Conservation (phyloP, 2,329 filamentous ascomycete genomes). For the Dryadomyces quercivorus region DNA sequence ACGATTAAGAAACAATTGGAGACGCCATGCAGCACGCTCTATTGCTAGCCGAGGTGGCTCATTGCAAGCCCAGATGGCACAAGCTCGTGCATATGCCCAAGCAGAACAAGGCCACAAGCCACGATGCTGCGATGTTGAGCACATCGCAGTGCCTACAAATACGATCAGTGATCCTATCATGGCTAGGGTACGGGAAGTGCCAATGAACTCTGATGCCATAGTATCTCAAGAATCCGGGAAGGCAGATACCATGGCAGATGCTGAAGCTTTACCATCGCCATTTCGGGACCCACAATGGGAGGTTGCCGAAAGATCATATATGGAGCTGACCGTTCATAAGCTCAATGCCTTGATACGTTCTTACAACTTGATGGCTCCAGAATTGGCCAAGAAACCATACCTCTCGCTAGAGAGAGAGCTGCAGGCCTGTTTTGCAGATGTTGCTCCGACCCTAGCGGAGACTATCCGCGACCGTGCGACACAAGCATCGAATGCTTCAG, state of each 20-base stretch:
- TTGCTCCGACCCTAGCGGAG: conserved; percentile 62
- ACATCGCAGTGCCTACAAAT: conserved; percentile 33
- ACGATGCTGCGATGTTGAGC: conserved; percentile 29
- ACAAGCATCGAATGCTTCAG: conserved; percentile 26
- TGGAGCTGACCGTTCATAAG: conserved; percentile 60
- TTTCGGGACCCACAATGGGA: conserved; percentile 76
- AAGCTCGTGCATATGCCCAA: conserved; percentile 61
- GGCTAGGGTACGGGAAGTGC: conserved; percentile 9
- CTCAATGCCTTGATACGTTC: conserved; percentile 72
- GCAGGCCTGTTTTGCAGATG: conserved; percentile 68
- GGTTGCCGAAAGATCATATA: conserved; percentile 58
- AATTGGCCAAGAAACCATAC: conserved; percentile 87
- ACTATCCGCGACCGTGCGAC: conserved; percentile 60
- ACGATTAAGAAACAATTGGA: conserved; percentile 73
- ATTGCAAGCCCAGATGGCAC: conserved; percentile 57
- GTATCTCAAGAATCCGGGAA: not conserved
- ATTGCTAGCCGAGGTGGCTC: conserved; percentile 69
- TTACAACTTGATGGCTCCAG: conserved; percentile 92
- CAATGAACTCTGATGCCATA: not conserved
- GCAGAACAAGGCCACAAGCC: conserved; percentile 61
- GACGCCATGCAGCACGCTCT: conserved; percentile 63
- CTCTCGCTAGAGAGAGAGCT: conserved; percentile 76
- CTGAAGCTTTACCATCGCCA: conserved; percentile 26
- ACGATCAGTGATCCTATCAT: conserved; percentile 36
- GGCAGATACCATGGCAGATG: not conserved